Evolutionary conservation across 78 protist species (phyloP), one percentile per base, ranked within the genome.

Genomic region (Tieghemostelium lacteum): DNA sequence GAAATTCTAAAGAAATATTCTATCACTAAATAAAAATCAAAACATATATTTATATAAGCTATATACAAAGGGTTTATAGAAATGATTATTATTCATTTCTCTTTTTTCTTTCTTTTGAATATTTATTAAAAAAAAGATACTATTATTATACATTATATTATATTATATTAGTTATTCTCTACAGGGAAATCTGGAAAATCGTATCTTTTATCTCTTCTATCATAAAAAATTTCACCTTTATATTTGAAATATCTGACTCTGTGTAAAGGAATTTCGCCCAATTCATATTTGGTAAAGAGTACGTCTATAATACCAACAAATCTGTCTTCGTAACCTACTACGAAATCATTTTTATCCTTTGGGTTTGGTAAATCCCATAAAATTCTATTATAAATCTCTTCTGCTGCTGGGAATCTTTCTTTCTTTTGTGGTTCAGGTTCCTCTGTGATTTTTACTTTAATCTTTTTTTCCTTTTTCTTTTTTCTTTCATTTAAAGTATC

Each of bases 321-420:
- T 55, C 78, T n/a, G 39, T 72, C 78, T 34, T 72, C 78, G 54
- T 72, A 72, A 19, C 36, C 40, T 12, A 72, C 54, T 14, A 31
- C 2, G 28, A 72, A 70, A 31, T 72, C 64, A 55, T 72, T 63
- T 17, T 49, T 29, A 34, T 72, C 22, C 1, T 0, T 3, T 1
- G 3, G 2, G 26, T 6, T 54, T 39, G 60, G 2, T 16, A 16
- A 5, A 34, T 54, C 64, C 78, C 78, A 72, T 49, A 54, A 54
- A 24, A 72, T 72, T 34, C 78, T 49, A 54, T 72, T 72, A 22
- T 72, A 72, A 12, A 72, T 72, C 42, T 72, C 78, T 72, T 55
- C 64, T 12, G 78, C 2, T 3, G 78, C 49, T 26, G 78, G 78
- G 26, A 72, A 55, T 33, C 78, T 50, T 28, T 61, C 24, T 36